Percentiles rank a stretch among this genome's conserved stretches.
These are phyloP conservation scores for Dictyostelium discoideum DNA, from an alignment of 78 protist species.

Conservation along the genomic window DNA sequence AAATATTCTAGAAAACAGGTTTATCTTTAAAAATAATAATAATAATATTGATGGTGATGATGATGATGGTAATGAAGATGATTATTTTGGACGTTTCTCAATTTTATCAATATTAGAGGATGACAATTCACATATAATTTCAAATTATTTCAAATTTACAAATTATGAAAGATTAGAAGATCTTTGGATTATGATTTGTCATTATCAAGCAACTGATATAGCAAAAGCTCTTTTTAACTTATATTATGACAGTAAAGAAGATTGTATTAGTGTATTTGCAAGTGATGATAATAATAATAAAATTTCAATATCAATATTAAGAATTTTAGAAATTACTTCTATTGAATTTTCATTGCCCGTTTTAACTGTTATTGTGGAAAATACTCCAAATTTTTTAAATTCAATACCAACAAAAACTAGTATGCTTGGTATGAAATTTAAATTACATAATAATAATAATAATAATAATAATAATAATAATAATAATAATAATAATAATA, in stretches of 20 bases:
- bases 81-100: background rate
- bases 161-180: background rate
- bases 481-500: too few species aligned
- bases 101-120: background rate
- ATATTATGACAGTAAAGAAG: background rate
- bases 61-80: background rate
- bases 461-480: too few species aligned
- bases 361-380: background rate
- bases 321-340: background rate
- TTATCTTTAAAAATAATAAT: too few species aligned
- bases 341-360: background rate
- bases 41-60: too few species aligned
- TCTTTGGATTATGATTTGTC: background rate
- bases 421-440: background rate
- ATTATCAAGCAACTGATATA: background rate
- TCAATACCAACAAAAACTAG: background rate
- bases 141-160: background rate
- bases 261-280: background rate
- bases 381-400: background rate
- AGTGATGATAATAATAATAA: background rate
- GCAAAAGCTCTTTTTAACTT: background rate
- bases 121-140: background rate
- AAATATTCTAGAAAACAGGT: background rate
- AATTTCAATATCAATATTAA: background rate
- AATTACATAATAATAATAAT: too few species aligned